These are phyloP conservation scores for Penicillium lividum DNA, from an alignment of 495 filamentous ascomycete species.

Conservation along the genomic window DNA sequence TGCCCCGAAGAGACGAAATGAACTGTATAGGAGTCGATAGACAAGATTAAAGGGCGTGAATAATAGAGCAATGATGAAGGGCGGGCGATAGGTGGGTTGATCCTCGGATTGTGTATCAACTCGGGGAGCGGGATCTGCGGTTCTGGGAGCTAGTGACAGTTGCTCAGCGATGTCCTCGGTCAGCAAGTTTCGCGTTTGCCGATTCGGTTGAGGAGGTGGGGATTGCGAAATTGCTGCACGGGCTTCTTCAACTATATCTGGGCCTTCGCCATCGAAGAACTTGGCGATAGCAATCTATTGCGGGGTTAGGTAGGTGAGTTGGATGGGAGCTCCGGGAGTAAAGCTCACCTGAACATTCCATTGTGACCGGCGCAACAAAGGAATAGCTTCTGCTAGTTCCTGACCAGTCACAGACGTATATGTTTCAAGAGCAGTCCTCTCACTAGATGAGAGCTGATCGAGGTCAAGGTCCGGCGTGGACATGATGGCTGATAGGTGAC, in stretches of 20 bases:
- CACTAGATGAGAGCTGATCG: slow-evolving; percentile 66
- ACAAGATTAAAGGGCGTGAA: slow-evolving; percentile 81
- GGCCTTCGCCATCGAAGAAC: slow-evolving; percentile 94
- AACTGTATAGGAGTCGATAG: slow-evolving; percentile 64
- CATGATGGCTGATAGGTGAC: slow-evolving; percentile 33
- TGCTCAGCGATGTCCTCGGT: slow-evolving; percentile 62
- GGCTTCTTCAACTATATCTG: slow-evolving; percentile 78
- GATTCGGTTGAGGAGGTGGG: slow-evolving; percentile 55
- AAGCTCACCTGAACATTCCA: slow-evolving; percentile 88
- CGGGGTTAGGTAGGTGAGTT: slow-evolving; percentile 11
- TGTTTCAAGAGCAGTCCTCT: slow-evolving; percentile 81
- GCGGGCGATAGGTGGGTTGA: slow-evolving; percentile 64
- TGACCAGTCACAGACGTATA: slow-evolving; percentile 88
- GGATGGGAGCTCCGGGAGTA: slow-evolving; percentile 5
- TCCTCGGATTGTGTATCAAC: slow-evolving; percentile 72
- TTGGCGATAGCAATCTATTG: slow-evolving; percentile 87
- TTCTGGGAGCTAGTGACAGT: slow-evolving; percentile 26
- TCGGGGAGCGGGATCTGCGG: slow-evolving; percentile 65
- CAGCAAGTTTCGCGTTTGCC: slow-evolving; percentile 55
- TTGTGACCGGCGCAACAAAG: slow-evolving; percentile 78
- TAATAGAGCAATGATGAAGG: slow-evolving; percentile 72
- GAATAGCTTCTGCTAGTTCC: slow-evolving; percentile 72
- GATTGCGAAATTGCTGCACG: slow-evolving; percentile 58
- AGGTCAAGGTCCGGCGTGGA: slow-evolving; percentile 58
- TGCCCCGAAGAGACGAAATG: slow-evolving; percentile 65